These are phyloP conservation scores for Zea mays DNA, from an alignment of 176 grass and related monocot species.

Conservation along the genomic window Zm-B73-REFERENCE-NAM-5.0 NC_050105.1:25296001-25296500, in stretches of 20 bases:
- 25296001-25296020: slow-evolving; percentile 83
- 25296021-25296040: slow-evolving; percentile 87
- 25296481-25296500: not conserved
- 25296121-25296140: slow-evolving; percentile 14
- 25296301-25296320: slow-evolving; percentile 36
- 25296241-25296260: slow-evolving; percentile 51
- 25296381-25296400: slow-evolving; percentile 95
- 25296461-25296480: not conserved
- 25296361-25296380: slow-evolving; percentile 98
- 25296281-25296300: slow-evolving; percentile 31
- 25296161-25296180: slow-evolving; percentile 98
- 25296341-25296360: slow-evolving; percentile 97
- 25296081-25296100: slow-evolving; percentile 22
- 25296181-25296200: slow-evolving; percentile 96
- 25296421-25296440: slow-evolving; percentile 26
- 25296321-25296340: slow-evolving; percentile 94
- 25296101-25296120: slow-evolving; percentile 17
- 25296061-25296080: slow-evolving; percentile 72
- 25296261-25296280: slow-evolving; percentile 22
- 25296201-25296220: slow-evolving; percentile 96
- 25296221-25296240: slow-evolving; percentile 94
- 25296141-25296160: slow-evolving; percentile 35
- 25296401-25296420: not conserved
- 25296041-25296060: slow-evolving; percentile 93
- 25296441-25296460: slow-evolving; percentile 18